Percentiles rank a stretch among this genome's conserved stretches.
Evolutionary conservation across 225 moss, liverwort and hornwort species (phyloP).

Genomic region (Marchantia polymorpha): DNA sequence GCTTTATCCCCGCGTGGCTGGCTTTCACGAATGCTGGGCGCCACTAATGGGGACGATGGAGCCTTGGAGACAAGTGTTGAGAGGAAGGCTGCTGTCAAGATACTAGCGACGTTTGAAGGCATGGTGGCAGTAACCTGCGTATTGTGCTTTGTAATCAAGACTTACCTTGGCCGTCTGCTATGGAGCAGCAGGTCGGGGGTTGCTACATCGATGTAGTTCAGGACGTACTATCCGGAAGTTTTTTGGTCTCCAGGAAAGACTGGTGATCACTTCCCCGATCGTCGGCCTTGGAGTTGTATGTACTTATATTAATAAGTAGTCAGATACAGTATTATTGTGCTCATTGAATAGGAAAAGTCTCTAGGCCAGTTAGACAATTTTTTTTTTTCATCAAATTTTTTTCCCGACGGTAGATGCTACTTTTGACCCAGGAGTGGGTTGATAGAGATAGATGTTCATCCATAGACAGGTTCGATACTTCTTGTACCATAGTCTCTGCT

Average conservation of each 20-base stretch:
- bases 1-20: conserved; percentile 2
- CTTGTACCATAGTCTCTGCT: conserved; percentile 37
- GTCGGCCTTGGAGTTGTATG: conserved; percentile 25
- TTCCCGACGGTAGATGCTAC: conserved; percentile 17
- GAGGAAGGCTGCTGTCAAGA: neutral
- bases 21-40: neutral
- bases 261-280: conserved; percentile 22
- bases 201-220: conserved; percentile 17
- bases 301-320: conserved; percentile 23
- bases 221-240: conserved; percentile 18
- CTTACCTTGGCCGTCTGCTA: conserved; percentile 3
- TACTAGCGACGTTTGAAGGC: neutral
- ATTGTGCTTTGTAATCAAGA: conserved; percentile 13
- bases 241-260: conserved; percentile 21
- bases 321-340: conserved; percentile 19
- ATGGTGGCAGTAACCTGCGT: neutral
- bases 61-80: neutral
- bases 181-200: neutral
- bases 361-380: conserved; percentile 25
- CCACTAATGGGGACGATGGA: neutral
- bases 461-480: conserved; percentile 23
- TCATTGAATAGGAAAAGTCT: conserved; percentile 23
- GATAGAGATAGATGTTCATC: conserved; percentile 28
- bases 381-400: conserved; percentile 23
- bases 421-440: conserved; percentile 37